Percentiles rank a stretch among this genome's conserved stretches.
Evolutionary conservation across 106 monocot genomes (phyloP).

Genomic region (Iris macrosiphon): DNA sequence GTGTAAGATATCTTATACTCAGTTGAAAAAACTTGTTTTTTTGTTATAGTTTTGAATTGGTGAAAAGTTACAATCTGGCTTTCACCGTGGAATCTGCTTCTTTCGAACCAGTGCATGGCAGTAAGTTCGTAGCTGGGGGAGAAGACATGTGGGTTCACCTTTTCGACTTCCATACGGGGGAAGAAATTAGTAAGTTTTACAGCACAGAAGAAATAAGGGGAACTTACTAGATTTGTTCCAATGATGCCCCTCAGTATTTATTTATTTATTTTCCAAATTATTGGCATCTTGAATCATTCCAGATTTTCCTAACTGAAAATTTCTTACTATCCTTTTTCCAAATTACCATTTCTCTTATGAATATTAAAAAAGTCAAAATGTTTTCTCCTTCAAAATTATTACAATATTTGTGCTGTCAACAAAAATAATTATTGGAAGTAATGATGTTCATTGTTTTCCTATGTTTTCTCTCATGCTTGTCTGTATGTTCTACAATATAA

Average conservation of each 20-base stretch:
- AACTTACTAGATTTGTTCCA: no score
- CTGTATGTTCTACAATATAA: no score
- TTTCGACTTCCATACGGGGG: constrained; percentile 72
- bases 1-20: background rate
- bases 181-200: constrained; percentile 64
- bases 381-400: no score
- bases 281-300: background rate
- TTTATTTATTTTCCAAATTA: background rate
- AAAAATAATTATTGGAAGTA: no score
- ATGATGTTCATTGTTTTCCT: no score
- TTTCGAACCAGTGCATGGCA: constrained; percentile 66
- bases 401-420: no score
- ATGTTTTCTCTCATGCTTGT: no score
- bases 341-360: no score
- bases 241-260: background rate
- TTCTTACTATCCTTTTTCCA: no score
- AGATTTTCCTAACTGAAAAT: background rate
- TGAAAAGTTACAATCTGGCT: constrained; percentile 81
- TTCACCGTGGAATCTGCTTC: constrained; percentile 82
- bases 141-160: constrained; percentile 95
- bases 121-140: constrained; percentile 74
- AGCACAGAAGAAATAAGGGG: no score
- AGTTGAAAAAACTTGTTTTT: background rate
- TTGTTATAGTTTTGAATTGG: constrained; percentile 57
- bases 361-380: no score